Conservation (phyloP, 140 eudicot genomes). For the Cichorium intybus region DNA sequence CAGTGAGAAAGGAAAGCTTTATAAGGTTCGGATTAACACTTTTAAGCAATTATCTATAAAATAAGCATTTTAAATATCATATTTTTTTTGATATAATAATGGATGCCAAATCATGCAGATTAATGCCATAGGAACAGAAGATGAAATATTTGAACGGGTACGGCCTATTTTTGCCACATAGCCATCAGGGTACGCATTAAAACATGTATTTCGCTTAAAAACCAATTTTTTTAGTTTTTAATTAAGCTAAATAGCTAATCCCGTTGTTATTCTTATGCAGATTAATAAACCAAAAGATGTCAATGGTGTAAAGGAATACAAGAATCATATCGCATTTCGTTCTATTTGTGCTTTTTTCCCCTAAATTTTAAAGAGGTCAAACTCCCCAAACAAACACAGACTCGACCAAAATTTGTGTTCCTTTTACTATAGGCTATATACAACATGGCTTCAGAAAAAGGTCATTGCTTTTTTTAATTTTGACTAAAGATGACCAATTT, state of each 20-base stretch:
- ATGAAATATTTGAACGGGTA: slow-evolving; percentile 77
- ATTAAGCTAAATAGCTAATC: no score
- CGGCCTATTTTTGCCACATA: slow-evolving; percentile 55
- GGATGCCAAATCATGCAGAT: slow-evolving; percentile 50
- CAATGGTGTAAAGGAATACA: slow-evolving; percentile 22
- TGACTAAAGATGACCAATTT: no score
- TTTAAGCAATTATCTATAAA: not conserved
- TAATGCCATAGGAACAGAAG: slow-evolving; percentile 81
- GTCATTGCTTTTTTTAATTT: not conserved
- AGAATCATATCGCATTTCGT: slow-evolving; percentile 3
- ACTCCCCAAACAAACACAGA: not conserved
- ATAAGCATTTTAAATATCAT: not conserved
- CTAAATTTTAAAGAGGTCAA: slow-evolving; percentile 15
- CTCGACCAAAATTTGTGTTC: no score
- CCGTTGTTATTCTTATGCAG: slow-evolving; percentile 11
- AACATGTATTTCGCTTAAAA: no score
- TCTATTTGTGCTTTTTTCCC: slow-evolving; percentile 11
- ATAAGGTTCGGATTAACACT: slow-evolving; percentile 43
- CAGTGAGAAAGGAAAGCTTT: slow-evolving; percentile 69
- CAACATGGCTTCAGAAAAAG: no score
- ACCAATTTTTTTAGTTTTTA: no score
- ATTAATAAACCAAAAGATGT: slow-evolving; percentile 16
- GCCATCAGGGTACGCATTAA: slow-evolving; percentile 40
- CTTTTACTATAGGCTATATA: no score
- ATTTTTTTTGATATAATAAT: slow-evolving; percentile 10